These are phyloP conservation scores for Globisporangium cylindrosporum DNA, from an alignment of 352 stramenopile species.

Conservation along the genomic window DNA sequence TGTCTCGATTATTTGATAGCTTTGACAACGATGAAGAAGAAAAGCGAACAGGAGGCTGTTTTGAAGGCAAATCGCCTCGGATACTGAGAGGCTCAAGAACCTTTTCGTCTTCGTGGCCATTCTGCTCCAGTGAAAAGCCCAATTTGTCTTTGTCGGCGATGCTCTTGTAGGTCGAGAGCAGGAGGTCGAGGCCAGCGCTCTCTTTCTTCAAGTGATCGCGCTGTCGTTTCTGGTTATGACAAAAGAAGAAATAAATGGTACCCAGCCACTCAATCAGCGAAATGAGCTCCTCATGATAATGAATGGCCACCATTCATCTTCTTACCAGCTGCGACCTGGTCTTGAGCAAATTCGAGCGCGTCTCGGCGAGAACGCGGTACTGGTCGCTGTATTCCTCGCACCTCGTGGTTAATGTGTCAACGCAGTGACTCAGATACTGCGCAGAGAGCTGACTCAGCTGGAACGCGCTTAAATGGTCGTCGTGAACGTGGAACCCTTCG, in stretches of 20 bases:
- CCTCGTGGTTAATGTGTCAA: constrained; percentile 34
- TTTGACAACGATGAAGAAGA: neutral
- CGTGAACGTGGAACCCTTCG: constrained; percentile 48
- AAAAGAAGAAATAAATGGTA: neutral
- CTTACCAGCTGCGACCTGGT: constrained; percentile 30
- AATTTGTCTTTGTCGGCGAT: constrained; percentile 33
- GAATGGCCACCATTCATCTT: constrained; percentile 1
- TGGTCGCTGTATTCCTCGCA: constrained; percentile 41
- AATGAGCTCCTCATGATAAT: neutral
- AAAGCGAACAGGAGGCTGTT: neutral
- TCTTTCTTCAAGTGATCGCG: constrained; percentile 49
- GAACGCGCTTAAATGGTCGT: constrained; percentile 48
- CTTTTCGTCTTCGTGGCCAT: neutral
- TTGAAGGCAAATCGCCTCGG: neutral
- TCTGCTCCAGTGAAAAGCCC: neutral
- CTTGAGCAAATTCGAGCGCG: constrained; percentile 17
- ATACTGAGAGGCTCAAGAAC: neutral
- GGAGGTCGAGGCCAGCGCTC: constrained; percentile 42
- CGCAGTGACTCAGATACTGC: constrained; percentile 70
- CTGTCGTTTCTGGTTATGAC: constrained; percentile 31
- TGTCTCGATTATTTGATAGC: neutral
- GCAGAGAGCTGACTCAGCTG: constrained; percentile 53
- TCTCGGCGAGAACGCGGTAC: constrained; percentile 21
- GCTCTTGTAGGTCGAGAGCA: constrained; percentile 53
- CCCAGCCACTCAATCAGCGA: neutral